Conservation (phyloP, 257 asterid species). For the Solanum pennellii region DNA sequence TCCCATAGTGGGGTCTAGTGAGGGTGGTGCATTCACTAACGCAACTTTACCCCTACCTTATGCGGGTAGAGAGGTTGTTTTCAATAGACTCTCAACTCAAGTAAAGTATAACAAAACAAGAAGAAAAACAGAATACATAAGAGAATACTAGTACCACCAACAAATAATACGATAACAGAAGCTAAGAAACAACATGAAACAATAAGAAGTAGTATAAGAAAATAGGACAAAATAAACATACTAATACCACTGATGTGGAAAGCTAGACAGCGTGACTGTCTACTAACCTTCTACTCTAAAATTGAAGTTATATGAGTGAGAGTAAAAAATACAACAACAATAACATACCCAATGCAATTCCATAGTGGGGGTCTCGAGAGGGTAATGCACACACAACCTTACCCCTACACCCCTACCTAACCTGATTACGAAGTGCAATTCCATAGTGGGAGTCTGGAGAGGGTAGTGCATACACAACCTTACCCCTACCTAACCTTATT, state of each 20-base stretch:
- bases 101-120: not conserved
- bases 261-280: not conserved
- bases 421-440: no score
- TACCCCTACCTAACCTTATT: no score
- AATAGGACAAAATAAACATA: not conserved
- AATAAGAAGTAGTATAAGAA: not conserved
- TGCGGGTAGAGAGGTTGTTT: not conserved
- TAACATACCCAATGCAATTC: no score
- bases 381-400: no score
- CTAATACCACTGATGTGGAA: not conserved
- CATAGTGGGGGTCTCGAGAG: no score
- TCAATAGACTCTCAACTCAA: not conserved
- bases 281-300: not conserved
- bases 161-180: not conserved
- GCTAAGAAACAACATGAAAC: not conserved
- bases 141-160: not conserved
- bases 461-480: no score
- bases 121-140: not conserved
- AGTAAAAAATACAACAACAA: no score
- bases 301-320: no score
- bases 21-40: not conserved
- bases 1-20: no score
- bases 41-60: not conserved
- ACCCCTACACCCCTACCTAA: no score
- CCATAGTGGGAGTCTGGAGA: no score